Evolutionary conservation across 768 basidiomycete genomes (phyloP).

Genomic region (Leucosporidium yakuticum): DNA sequence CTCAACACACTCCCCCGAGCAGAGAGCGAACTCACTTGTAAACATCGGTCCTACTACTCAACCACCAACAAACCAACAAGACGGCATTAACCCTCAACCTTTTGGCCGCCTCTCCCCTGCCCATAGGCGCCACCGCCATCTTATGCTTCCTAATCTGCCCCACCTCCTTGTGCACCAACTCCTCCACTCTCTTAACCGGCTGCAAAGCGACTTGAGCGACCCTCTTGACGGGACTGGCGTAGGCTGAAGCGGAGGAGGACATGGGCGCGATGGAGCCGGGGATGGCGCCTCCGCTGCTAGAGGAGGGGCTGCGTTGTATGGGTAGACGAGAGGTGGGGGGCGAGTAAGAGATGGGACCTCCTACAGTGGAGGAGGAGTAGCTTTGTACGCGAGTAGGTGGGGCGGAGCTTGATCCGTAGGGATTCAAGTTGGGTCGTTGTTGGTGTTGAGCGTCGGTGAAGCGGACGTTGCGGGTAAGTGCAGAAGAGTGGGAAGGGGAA

Average conservation of each 20-base stretch:
- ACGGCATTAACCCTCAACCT: slow-evolving; percentile 28
- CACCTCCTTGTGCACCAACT: too few species aligned
- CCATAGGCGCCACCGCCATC: slow-evolving; percentile 12
- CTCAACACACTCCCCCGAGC: too few species aligned
- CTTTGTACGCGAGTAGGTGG: not conserved
- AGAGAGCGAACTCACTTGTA: slow-evolving; percentile 7
- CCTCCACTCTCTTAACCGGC: too few species aligned
- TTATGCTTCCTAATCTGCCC: slow-evolving; percentile 16
- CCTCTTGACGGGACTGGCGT: slow-evolving; percentile 10
- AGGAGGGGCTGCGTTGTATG: not conserved
- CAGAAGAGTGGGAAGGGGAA: slow-evolving; percentile 7
- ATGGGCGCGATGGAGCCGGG: slow-evolving; percentile 16
- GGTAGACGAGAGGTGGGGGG: slow-evolving; percentile 11
- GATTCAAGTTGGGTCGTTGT: not conserved
- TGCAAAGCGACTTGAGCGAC: not conserved
- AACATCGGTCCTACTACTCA: slow-evolving; percentile 13
- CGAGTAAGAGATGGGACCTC: slow-evolving; percentile 29
- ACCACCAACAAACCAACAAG: slow-evolving; percentile 28
- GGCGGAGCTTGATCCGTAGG: not conserved
- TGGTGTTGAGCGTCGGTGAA: slow-evolving; percentile 2
- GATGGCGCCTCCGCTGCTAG: not conserved
- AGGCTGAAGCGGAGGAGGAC: slow-evolving; percentile 7
- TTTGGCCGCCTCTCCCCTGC: slow-evolving; percentile 20
- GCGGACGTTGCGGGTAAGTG: not conserved
- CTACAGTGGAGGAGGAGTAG: not conserved